Evolutionary conservation across 768 basidiomycete species (phyloP), one percentile per base, ranked within the genome.

Genomic region (Leccinum aurantiacum): DNA sequence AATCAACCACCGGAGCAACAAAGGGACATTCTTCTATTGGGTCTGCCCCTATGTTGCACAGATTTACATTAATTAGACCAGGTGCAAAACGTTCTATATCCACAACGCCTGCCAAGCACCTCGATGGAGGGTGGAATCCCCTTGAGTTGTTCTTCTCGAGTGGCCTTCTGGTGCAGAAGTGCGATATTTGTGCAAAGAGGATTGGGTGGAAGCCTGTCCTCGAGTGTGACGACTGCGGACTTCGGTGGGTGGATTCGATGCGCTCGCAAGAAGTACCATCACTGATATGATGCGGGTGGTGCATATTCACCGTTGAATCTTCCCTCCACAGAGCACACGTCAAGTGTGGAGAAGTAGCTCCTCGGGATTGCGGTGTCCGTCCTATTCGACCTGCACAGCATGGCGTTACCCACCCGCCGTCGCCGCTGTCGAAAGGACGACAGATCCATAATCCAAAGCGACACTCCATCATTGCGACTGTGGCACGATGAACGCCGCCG

Each of bases 201-300:
- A 78, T 96, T 41, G 93, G 93, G 13, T 88, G 90, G 87, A 95
- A 93, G 71, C 86, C 92, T 22, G 82, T 89, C 33, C 75, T 95
- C 19, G 86, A 90, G 67, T 96, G 93, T 70, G 93, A 95, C 72
- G 93, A 95, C 74, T 95, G 94, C 74, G 87, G 89, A 27, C 74
- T 91, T 66, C 82, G 86, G 85, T 89, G 58, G 57, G 82, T 48
- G 54, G 46, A 31, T 57, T 65, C 48, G 63, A 51, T 58, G 51
- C 27, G 51, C 58, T 60, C 46, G 19, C 58, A 58, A 46, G 58
- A 54, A 62, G 56, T 58, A 25, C 53, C 27, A 61, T 47, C 56
- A 61, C 65, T 71, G 38, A 70, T 54, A n/a, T 38, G 55, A 59
- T 29, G 67, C 2, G 64, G 61, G 33, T 56, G 54, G 27, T 49